Base-by-base conservation (phyloP, 345 rosid genomes). In the Populus ilicifolia region DNA sequence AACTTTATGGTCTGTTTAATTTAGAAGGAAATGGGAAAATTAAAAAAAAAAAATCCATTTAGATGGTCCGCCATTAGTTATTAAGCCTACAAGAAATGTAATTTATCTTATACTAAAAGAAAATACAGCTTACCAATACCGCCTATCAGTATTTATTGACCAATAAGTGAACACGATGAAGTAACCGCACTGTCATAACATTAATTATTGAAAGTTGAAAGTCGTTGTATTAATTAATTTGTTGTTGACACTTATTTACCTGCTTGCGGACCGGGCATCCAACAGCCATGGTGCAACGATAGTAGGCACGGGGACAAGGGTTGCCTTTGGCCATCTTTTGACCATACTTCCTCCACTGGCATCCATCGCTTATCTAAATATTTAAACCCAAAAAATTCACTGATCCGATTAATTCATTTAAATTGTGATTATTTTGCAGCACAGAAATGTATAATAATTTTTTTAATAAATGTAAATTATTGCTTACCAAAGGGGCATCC, bases 271-370 rank as follows among this genome's bases (percentile, higher is more conserved):
- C 98, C 0, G 98, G 97, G 80, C 98, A 94, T 54, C 87, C 89
- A 44, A 71, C 80, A 29, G 88, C 86, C 89, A 89, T 85, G 39
- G 97, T 90, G 84, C 98, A 94, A 5, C 98, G 97, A 67, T 94
- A 94, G 83, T 94, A 94, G n/a, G 97, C 97, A 14, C 97, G 86
- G 5, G 98, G 98, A 77, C 93, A 94, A 67, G 97, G 98, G 82
- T 92, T 94, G 0, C 96, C 89, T 83, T 92, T 92, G 3, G 98
- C 93, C 84, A 89, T 87, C 83, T 94, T 94, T 77, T 94, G 98
- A 35, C 98, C 98, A 50, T 94, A 94, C 62, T 94, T 94, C 74
- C 98, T 94, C 98, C 98, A 94, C 43, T 91, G 98, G 59, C 98
- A 94, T 62, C 97, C 97, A 62, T 94, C 98, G 39, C 83, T 88